A percentile compares a stretch with the other conserved stretches of the same genome.
Evolutionary conservation across 805 yeast species (phyloP).

Genomic region (Lipomyces yamadae): DNA sequence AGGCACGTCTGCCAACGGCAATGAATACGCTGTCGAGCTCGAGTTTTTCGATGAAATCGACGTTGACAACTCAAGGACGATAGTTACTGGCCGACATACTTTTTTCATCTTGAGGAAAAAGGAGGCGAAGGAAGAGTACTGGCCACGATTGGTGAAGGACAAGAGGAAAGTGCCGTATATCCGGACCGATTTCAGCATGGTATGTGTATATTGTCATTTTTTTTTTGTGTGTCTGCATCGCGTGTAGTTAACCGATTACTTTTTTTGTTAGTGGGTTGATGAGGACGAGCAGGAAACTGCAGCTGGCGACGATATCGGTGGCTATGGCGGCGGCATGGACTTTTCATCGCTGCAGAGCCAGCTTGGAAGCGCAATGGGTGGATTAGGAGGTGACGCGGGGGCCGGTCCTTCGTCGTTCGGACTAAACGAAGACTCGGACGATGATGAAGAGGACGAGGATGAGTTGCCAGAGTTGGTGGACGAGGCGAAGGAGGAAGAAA

Average conservation of each 20-base stretch:
- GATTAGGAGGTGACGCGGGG: constrained; percentile 42
- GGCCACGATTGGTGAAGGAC: constrained; percentile 95
- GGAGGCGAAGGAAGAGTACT: constrained; percentile 70
- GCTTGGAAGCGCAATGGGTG: constrained; percentile 50
- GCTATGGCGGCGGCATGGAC: constrained; percentile 45
- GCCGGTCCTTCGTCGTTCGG: constrained; percentile 21
- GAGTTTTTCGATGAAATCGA: constrained; percentile 81
- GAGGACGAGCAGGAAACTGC: constrained; percentile 93
- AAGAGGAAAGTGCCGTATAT: constrained; percentile 77
- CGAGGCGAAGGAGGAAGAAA: constrained; percentile 9
- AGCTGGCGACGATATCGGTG: constrained; percentile 53
- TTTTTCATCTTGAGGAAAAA: constrained; percentile 72
- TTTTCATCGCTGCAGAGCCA: constrained; percentile 47
- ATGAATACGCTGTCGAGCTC: constrained; percentile 63
- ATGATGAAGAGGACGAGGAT: constrained; percentile 24
- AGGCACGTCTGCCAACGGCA: constrained; percentile 53
- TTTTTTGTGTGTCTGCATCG: no score
- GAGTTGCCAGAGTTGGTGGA: constrained; percentile 19
- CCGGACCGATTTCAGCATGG: constrained; percentile 87
- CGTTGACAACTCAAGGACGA: constrained; percentile 61
- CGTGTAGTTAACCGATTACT: not conserved
- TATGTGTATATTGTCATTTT: constrained; percentile 5
- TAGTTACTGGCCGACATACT: constrained; percentile 66
- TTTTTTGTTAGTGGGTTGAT: constrained; percentile 75
- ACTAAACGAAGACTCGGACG: constrained; percentile 37